phyloP scores from a whole-genome alignment of 169 alveolate species.

The Plasmodium inui region DNA sequence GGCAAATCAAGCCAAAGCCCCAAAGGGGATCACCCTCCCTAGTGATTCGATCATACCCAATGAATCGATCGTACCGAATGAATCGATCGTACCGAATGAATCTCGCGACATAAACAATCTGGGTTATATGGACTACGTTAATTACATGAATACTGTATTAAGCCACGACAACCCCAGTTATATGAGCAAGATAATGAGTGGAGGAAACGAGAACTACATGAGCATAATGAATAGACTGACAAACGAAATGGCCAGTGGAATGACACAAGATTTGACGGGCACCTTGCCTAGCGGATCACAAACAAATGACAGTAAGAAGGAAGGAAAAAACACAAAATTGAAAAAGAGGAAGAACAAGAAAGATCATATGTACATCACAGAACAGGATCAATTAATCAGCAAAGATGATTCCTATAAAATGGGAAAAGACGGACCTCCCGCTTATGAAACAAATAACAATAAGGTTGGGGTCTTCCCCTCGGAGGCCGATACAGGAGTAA shows the following conservation, averaged over 20 bases:
- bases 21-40: neutral
- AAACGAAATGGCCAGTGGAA: neutral
- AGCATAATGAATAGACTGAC: neutral
- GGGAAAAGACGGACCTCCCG: neutral
- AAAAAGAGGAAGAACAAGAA: neutral
- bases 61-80: neutral
- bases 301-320: neutral
- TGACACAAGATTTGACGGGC: neutral
- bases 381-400: neutral
- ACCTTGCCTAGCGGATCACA: neutral
- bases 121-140: neutral
- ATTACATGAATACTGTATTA: neutral
- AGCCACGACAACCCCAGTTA: constrained; percentile 1
- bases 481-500: neutral
- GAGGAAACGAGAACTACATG: neutral
- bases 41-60: neutral
- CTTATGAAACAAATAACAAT: neutral
- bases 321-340: neutral
- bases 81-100: neutral
- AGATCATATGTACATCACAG: neutral
- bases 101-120: neutral
- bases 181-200: neutral
- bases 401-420: neutral
- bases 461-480: neutral
- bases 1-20: too few species aligned